These are phyloP conservation scores for Aspergillus pseudoglaucus DNA, from an alignment of 2,329 filamentous ascomycete species.

Conservation along the genomic window DNA sequence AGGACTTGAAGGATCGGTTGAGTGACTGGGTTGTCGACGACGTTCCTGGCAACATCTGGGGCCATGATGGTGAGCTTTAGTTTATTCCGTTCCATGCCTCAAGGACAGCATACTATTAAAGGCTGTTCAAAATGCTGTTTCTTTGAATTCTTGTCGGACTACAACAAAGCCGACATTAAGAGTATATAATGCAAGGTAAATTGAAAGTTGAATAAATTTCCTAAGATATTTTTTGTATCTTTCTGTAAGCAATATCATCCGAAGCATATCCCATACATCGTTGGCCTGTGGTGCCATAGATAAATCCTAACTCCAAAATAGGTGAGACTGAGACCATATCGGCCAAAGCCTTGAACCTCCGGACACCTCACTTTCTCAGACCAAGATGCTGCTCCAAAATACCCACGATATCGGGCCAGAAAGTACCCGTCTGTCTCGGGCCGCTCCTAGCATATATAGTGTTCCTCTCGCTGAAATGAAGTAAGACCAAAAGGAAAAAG, in stretches of 20 bases:
- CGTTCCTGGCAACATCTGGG: neutral
- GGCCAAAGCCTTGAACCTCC: neutral
- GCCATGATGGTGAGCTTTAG: constrained; percentile 4
- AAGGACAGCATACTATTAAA: neutral
- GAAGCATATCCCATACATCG: constrained; percentile 3
- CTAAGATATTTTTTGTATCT: constrained; percentile 6
- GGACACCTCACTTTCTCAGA: neutral
- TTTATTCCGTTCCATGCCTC: neutral
- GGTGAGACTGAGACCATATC: neutral
- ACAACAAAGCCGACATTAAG: neutral
- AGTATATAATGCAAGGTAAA: neutral
- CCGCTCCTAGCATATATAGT: neutral
- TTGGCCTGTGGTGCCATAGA: neutral
- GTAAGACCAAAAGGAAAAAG: neutral
- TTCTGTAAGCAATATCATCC: constrained; percentile 4
- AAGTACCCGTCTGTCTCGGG: neutral
- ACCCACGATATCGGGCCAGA: neutral
- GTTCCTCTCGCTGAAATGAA: neutral
- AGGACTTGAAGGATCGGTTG: constrained; percentile 16
- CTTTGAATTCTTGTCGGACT: neutral
- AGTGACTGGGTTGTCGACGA: constrained; percentile 9
- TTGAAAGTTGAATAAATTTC: constrained; percentile 4
- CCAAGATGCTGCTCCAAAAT: neutral
- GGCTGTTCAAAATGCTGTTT: neutral
- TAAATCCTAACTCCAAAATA: neutral